Evolutionary conservation across 345 rosid species (phyloP).

Genomic region (Clausena lansium): DNA sequence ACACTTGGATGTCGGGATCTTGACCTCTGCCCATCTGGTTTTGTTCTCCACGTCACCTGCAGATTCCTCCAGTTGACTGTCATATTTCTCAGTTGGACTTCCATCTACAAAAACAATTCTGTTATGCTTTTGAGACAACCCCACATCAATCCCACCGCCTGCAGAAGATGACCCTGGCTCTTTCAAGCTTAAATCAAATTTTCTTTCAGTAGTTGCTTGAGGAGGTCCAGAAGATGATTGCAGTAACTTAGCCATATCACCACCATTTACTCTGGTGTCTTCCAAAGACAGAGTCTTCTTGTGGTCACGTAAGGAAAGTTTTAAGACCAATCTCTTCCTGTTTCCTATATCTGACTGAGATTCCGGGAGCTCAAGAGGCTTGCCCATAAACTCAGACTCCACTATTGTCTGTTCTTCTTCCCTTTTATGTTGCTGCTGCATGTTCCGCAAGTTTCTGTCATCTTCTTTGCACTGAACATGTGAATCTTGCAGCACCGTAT

Average conservation of each 20-base stretch:
- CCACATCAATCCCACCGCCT: conserved; percentile 33
- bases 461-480: conserved; percentile 33
- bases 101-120: conserved; percentile 30
- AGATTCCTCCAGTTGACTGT: conserved; percentile 29
- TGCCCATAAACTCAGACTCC: conserved; percentile 26
- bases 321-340: conserved; percentile 73
- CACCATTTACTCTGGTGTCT: conserved; percentile 31
- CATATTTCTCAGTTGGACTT: conserved; percentile 29
- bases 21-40: conserved; percentile 53
- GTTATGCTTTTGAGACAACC: conserved; percentile 28
- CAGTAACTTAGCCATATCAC: conserved; percentile 33
- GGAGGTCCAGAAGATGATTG: conserved; percentile 36
- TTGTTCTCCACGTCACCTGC: conserved; percentile 41
- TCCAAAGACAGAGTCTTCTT: conserved; percentile 49
- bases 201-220: conserved; percentile 32
- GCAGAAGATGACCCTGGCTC: conserved; percentile 43
- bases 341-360: conserved; percentile 47
- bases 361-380: conserved; percentile 40
- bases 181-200: conserved; percentile 22
- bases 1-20: conserved; percentile 41
- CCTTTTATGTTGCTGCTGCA: conserved; percentile 33
- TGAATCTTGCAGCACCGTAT: conserved; percentile 31
- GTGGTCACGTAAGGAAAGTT: conserved; percentile 58
- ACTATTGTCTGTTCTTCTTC: conserved; percentile 19
- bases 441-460: conserved; percentile 36